A percentile compares a stretch with the other conserved stretches of the same genome.
Evolutionary conservation across 129 eudicot species (phyloP).

Genomic region (Silybum marianum): DNA sequence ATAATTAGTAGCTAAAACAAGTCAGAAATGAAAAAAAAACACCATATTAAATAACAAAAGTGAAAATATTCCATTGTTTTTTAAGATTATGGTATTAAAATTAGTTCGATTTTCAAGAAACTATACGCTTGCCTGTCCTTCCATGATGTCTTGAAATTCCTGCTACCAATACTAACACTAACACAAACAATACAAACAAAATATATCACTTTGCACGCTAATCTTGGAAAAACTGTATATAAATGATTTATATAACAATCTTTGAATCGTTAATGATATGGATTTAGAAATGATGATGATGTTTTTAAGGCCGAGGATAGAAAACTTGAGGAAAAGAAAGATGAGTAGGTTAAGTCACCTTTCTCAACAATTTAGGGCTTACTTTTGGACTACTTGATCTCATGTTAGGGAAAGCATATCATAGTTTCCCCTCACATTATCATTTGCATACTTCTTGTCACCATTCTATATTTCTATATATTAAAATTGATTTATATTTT

Average conservation of each 20-base stretch:
- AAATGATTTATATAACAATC: constrained; percentile 4
- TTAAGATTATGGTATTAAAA: not conserved
- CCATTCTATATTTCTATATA: not conserved
- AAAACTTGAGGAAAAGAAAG: constrained; percentile 34
- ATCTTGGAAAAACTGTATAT: not conserved
- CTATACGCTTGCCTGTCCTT: constrained; percentile 50
- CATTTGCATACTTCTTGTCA: constrained; percentile 6
- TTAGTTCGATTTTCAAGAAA: not conserved
- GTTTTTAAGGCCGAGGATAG: constrained; percentile 22
- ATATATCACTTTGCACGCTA: not conserved
- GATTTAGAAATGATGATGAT: not conserved
- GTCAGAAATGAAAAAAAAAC: not conserved
- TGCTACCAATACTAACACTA: not conserved
- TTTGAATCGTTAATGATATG: not conserved
- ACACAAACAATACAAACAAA: not conserved
- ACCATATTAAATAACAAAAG: not conserved
- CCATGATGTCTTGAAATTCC: constrained; percentile 29
- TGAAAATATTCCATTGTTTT: not conserved
- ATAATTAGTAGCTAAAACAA: not conserved
- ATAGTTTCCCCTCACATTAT: not conserved
- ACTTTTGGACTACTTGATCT: constrained; percentile 45
- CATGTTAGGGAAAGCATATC: constrained; percentile 45
- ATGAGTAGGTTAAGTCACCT: constrained; percentile 39
- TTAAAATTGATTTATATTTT: too few relatives aligned
- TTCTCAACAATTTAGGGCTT: constrained; percentile 30